These are phyloP conservation scores for Ceratocystis alfenasii DNA, from an alignment of 2,329 filamentous ascomycete species.

Conservation along the genomic window DNA sequence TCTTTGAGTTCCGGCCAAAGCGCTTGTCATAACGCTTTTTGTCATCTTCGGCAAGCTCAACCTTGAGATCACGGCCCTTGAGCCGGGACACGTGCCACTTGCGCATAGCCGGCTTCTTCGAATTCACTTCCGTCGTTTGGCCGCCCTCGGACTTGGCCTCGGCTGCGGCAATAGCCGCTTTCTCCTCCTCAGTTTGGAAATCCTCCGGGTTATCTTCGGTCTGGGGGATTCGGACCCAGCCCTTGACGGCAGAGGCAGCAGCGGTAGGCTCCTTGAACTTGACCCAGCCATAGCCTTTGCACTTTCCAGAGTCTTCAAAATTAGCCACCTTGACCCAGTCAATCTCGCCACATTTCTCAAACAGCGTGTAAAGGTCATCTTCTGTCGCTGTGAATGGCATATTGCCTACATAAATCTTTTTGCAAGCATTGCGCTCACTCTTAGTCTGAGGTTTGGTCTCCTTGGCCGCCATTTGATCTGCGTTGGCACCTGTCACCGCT, in stretches of 20 bases:
- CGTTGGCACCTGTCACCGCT: slow-evolving; percentile 28
- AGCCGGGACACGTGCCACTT: slow-evolving; percentile 83
- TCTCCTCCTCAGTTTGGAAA: slow-evolving; percentile 35
- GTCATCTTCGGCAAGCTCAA: slow-evolving; percentile 89
- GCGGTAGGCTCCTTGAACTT: slow-evolving; percentile 71
- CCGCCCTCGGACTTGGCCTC: slow-evolving; percentile 35
- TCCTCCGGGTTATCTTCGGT: slow-evolving; percentile 51
- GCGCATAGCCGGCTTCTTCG: slow-evolving; percentile 45
- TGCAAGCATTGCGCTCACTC: slow-evolving; percentile 49
- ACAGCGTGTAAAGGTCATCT: slow-evolving; percentile 69
- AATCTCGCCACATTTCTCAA: slow-evolving; percentile 72
- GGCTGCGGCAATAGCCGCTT: slow-evolving; percentile 32
- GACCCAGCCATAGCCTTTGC: slow-evolving; percentile 95
- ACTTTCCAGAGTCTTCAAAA: slow-evolving; percentile 94
- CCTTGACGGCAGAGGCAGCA: slow-evolving; percentile 58
- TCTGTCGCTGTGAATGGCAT: slow-evolving; percentile 71
- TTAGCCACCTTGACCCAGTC: slow-evolving; percentile 79
- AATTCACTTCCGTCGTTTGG: slow-evolving; percentile 29
- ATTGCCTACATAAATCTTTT: slow-evolving; percentile 86
- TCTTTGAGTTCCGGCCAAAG: slow-evolving; percentile 60
- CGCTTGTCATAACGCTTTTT: slow-evolving; percentile 86
- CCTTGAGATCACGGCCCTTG: slow-evolving; percentile 65
- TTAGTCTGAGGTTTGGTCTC: slow-evolving; percentile 29
- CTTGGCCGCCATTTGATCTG: slow-evolving; percentile 24
- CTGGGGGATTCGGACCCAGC: slow-evolving; percentile 62